Conservation (phyloP, 176 grass and related monocot genomes). For the Oropetium thomaeum region DNA sequence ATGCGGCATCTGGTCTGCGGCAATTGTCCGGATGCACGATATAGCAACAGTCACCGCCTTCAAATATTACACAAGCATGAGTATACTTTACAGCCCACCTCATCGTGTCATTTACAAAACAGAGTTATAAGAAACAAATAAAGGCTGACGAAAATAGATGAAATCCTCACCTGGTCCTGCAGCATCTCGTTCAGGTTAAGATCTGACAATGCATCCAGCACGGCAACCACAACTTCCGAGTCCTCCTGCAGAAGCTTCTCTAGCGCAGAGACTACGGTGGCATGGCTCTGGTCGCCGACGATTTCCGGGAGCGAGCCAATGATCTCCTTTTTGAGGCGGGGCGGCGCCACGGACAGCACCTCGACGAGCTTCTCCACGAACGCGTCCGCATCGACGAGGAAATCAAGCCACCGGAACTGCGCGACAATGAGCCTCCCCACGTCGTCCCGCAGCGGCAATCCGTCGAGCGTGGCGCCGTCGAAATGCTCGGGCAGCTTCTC, state of each 20-base stretch:
- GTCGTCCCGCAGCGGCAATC: conserved; percentile 62
- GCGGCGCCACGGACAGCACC: conserved; percentile 76
- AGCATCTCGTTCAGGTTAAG: conserved; percentile 68
- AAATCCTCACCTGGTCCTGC: conserved; percentile 66
- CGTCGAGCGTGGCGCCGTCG: conserved; percentile 34
- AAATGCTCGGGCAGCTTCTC: conserved; percentile 95
- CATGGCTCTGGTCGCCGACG: conserved; percentile 67
- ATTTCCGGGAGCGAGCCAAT: conserved; percentile 90
- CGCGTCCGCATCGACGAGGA: conserved; percentile 56
- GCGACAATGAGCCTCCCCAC: conserved; percentile 61
- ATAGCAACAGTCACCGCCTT: conserved; percentile 82
- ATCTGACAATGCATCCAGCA: conserved; percentile 73
- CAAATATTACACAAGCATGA: conserved; percentile 34
- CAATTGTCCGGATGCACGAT: conserved; percentile 84
- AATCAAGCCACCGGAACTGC: conserved; percentile 84
- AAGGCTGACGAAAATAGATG: neutral
- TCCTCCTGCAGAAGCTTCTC: conserved; percentile 76
- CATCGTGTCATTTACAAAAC: neutral
- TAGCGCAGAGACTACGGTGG: conserved; percentile 50
- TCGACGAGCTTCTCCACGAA: conserved; percentile 75
- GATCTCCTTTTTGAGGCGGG: conserved; percentile 83
- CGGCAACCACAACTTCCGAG: conserved; percentile 66
- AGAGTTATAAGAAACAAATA: neutral
- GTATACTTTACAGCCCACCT: neutral
- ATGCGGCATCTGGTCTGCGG: conserved; percentile 68